Percentiles rank a stretch among this genome's conserved stretches.
These are phyloP conservation scores for Colletotrichum noveboracense DNA, from an alignment of 2,329 filamentous ascomycete species.

Conservation along the genomic window DNA sequence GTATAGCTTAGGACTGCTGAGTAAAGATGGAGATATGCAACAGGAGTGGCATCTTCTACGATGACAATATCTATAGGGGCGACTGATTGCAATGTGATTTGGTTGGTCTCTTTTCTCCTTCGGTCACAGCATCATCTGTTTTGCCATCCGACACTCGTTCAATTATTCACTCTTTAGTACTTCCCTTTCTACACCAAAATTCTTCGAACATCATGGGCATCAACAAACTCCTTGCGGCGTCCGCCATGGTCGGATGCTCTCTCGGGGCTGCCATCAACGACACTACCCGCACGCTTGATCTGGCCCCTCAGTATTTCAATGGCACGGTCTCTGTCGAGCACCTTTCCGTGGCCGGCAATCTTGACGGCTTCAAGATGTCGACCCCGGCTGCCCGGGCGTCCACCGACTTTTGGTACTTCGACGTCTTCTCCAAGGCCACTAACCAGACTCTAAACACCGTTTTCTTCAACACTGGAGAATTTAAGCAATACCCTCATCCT, in stretches of 20 bases:
- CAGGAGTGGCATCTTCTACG: fast-evolving
- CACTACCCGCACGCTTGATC: not conserved
- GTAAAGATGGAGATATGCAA: not conserved
- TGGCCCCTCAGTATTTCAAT: not conserved
- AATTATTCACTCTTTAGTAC: not conserved
- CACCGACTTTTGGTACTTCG: not conserved
- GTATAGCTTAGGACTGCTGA: not conserved
- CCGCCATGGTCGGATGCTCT: not conserved
- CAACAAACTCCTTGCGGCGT: not conserved
- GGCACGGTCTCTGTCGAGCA: not conserved
- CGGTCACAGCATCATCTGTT: not conserved
- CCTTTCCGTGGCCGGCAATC: not conserved
- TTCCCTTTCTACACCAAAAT: not conserved
- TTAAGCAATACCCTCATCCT: not conserved
- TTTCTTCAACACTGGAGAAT: not conserved
- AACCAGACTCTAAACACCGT: not conserved
- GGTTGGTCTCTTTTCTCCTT: fast-evolving
- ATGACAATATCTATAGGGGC: not conserved
- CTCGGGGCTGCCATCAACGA: not conserved
- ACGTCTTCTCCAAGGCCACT: not conserved
- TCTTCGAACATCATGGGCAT: not conserved
- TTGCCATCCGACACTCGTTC: not conserved
- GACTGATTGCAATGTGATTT: fast-evolving
- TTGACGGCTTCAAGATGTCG: not conserved
- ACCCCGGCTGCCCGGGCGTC: not conserved